Base-by-base conservation (phyloP, 1,139 yeast genomes). In the Candida sanyaensis region DNA sequence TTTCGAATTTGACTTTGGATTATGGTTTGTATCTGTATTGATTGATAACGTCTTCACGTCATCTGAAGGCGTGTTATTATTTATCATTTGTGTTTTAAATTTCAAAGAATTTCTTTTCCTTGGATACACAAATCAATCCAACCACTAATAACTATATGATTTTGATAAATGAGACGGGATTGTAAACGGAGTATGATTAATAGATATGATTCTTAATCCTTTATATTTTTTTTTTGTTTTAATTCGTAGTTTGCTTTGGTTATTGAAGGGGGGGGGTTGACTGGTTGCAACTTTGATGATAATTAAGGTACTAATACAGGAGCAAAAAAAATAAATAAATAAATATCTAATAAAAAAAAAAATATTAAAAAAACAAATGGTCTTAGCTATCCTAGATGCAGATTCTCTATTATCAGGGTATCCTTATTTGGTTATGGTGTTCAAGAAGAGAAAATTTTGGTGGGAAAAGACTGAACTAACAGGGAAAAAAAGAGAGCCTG, bases 221-320 rank as follows among this genome's bases (percentile, higher is more conserved):
- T 6, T 6, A 8, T 26, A 26, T 26, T 34, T n/a, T n/a, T n/a
- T n/a, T n/a, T 33, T 13, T 13, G 13, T 33, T 13, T n/a, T 11
- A 13, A 17, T 33, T 7, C 24, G 21, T 17, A 17, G 21, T 17
- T 17, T 6, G 28, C 28, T 26, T 34, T 34, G 38, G 8, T 34
- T 34, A 24, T 34, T 34, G 21, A 17, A n/a, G 21, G 3, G 21
- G 21, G 21, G 38, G 38, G 38, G 28, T 26, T 27, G 24, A 34
- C 24, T 6, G 38, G 38, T 34, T 34, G 38, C 38, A 34, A 34
- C 38, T 34, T 34, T 17, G n/a, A 11, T 34, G 38, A 21, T 34
- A 34, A 34, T 17, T 34, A 8, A 17, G 21, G 8, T 6, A 12
- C 6, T 32, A 12, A 32, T 32, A 12, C 34, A 32, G 9, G 28